Evolutionary conservation across 768 basidiomycete species (phyloP).

Genomic region (Mrakia blollopis): DNA sequence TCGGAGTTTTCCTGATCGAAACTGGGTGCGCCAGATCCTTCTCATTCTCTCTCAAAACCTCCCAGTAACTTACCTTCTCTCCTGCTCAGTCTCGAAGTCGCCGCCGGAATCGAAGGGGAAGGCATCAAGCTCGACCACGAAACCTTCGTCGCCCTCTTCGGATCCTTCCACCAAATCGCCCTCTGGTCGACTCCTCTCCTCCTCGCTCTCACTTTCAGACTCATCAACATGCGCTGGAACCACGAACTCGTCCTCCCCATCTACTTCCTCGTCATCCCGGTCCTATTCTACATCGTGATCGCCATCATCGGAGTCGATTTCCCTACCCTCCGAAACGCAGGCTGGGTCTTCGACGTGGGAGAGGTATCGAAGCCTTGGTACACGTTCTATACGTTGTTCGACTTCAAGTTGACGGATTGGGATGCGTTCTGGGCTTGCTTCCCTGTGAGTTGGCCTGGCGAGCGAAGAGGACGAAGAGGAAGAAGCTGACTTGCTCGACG

Average conservation of each 20-base stretch:
- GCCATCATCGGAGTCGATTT: conserved; percentile 60
- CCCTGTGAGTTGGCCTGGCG: conserved; percentile 46
- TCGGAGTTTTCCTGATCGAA: conserved; percentile 83
- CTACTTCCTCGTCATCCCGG: conserved; percentile 58
- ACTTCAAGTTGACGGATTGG: conserved; percentile 59
- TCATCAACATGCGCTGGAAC: conserved; percentile 71
- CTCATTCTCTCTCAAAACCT: neutral
- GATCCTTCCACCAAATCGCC: conserved; percentile 57
- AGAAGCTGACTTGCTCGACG: neutral
- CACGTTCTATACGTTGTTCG: conserved; percentile 63
- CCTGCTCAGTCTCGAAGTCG: conserved; percentile 61
- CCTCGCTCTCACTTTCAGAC: conserved; percentile 68
- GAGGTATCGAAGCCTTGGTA: conserved; percentile 61
- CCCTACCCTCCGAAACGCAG: conserved; percentile 54
- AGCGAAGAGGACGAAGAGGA: neutral
- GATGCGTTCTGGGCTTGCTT: conserved; percentile 70
- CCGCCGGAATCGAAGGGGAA: conserved; percentile 69
- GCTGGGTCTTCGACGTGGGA: conserved; percentile 84
- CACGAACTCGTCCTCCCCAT: conserved; percentile 87
- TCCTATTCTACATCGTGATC: conserved; percentile 77
- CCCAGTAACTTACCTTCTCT: conserved; percentile 37
- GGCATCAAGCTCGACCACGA: conserved; percentile 64
- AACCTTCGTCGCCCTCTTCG: conserved; percentile 55
- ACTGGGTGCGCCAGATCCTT: conserved; percentile 61
- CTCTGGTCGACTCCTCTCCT: conserved; percentile 76